Percentiles rank a stretch among this genome's conserved stretches.
Evolutionary conservation across 352 stramenopile species (phyloP).

Genomic region (Globisporangium polare): DNA sequence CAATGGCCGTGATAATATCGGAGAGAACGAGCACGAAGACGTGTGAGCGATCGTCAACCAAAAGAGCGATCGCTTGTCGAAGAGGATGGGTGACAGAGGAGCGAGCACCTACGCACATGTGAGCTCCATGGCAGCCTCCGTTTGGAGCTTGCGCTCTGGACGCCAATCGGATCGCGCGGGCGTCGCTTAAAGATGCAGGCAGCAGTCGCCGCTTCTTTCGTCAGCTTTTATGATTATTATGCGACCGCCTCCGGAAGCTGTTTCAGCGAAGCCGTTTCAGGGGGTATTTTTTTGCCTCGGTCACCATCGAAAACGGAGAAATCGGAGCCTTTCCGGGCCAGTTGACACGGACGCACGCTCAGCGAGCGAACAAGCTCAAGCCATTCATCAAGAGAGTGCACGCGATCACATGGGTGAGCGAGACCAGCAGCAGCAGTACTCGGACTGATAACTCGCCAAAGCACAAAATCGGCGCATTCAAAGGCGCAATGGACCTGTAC

Average conservation of each 20-base stretch:
- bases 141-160: background rate
- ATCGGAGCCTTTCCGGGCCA: background rate
- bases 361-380: background rate
- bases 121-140: background rate
- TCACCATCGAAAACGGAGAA: background rate
- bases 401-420: background rate
- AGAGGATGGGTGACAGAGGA: too few species aligned
- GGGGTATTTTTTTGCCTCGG: background rate
- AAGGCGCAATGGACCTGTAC: constrained; percentile 36
- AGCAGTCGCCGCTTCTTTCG: background rate
- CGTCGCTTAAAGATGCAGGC: constrained; percentile 1
- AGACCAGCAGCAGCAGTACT: background rate
- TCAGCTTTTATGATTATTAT: background rate
- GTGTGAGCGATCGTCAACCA: background rate
- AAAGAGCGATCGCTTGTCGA: too few species aligned
- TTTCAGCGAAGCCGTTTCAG: background rate
- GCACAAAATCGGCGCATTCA: background rate
- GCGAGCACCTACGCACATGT: constrained; percentile 8
- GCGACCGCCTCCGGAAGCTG: background rate
- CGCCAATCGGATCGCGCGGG: background rate
- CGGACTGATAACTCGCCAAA: too few species aligned
- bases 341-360: background rate
- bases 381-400: background rate
- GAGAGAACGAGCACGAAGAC: background rate
- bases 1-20: too few species aligned